These are phyloP conservation scores for Botrytis paeoniae DNA, from an alignment of 2,329 filamentous ascomycete species.

Conservation along the genomic window DNA sequence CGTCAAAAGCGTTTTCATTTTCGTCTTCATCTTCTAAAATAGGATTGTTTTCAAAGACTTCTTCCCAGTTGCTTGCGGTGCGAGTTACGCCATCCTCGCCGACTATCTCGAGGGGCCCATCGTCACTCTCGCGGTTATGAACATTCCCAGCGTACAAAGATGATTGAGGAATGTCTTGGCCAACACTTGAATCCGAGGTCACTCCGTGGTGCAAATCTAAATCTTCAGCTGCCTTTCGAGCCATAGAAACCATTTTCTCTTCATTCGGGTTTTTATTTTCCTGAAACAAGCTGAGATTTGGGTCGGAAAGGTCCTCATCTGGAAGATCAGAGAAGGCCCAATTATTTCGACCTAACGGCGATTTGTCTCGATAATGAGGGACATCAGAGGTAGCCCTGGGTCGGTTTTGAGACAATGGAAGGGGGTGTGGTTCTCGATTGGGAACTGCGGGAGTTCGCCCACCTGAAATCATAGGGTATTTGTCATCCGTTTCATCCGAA, in stretches of 20 bases:
- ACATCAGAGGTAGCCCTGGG: constrained; percentile 58
- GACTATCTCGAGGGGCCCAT: constrained; percentile 23
- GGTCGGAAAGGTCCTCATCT: constrained; percentile 16
- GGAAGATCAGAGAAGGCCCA: constrained; percentile 55
- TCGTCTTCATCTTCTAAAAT: constrained; percentile 26
- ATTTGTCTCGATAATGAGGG: constrained; percentile 45
- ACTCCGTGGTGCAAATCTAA: constrained; percentile 7
- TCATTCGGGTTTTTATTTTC: constrained; percentile 9
- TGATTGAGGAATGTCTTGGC: neutral
- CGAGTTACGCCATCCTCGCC: constrained; percentile 28
- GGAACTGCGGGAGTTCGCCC: constrained; percentile 1
- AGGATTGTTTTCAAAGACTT: constrained; percentile 30
- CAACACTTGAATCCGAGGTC: neutral
- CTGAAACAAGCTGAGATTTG: neutral
- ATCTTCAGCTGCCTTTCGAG: constrained; percentile 7
- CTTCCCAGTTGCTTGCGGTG: constrained; percentile 25
- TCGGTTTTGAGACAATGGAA: constrained; percentile 31
- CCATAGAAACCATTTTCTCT: neutral
- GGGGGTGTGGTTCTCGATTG: neutral
- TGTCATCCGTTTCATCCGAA: neutral
- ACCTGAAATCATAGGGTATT: constrained; percentile 11
- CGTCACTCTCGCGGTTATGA: neutral
- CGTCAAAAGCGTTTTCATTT: constrained; percentile 15
- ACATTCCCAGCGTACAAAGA: no score
- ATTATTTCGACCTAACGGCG: constrained; percentile 57